Base-by-base conservation (phyloP, 2,329 filamentous ascomycete genomes). In the Elsinoe australis region DNA sequence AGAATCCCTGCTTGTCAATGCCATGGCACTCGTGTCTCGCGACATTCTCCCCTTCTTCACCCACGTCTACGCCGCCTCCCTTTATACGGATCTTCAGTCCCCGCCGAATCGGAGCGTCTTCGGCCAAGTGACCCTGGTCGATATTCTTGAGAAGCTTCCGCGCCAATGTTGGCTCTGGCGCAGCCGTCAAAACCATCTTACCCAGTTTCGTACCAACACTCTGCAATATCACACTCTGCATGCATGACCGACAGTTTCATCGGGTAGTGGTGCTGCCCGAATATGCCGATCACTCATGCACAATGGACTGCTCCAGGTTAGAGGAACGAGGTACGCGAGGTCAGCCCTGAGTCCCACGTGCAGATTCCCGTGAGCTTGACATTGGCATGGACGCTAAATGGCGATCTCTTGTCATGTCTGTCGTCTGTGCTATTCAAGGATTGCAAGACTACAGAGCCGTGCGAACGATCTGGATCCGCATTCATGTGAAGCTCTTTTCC, bases 341-440 rank as follows among this genome's bases (percentile, higher is more conserved):
- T 15, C 19, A 26, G 15, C 21, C 14, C 21, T 15, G 14, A 14
- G 26, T 3, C 36, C 21, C 5, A 17, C 5, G 14, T 21, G 15
- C 14, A 28, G 36, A 22, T 22, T 41, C 19, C 28, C 10, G 36
- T 41, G 36, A 41, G 21, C n/a, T 41, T 26, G 21, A 21, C 36
- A 22, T 24, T 24, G 36, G 22, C 36, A 41, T 21, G 21, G 21
- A 21, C 19, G 36, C 36, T 41, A 41, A 41, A 28, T 24, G 28
- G 36, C 36, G 36, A 26, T 41, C 36, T 14, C 36, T 41, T n/a
- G 36, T 41, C 36, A 41, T 24, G 36, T 41, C 12, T 14, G 12
- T 14, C 36, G 36, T 41, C 36, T 41, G 36, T 41, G 36, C 36
- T 41, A 41, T 41, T 41, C 21, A 15, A 24, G 22, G 36, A 41